Evolutionary conservation across 192 early-diverging fungal genomes (phyloP).

Genomic region (Rhizoclosmatium sp.): DNA sequence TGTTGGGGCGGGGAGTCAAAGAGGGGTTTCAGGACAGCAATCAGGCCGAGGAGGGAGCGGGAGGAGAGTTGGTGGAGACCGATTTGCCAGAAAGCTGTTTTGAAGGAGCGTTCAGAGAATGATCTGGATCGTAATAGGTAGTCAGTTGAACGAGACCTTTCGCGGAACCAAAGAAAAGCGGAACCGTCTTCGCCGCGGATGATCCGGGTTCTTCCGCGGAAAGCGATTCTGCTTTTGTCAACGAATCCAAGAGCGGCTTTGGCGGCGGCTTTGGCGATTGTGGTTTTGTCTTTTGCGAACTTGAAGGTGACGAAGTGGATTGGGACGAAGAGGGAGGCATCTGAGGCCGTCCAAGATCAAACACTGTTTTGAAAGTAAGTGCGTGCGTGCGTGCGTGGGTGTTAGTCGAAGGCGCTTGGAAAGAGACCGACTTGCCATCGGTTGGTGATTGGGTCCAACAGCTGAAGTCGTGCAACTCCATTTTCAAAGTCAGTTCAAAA

Average conservation of each 20-base stretch:
- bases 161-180: constrained; percentile 13
- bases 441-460: too few relatives aligned
- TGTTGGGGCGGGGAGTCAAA: not conserved
- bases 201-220: not conserved
- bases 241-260: constrained; percentile 6
- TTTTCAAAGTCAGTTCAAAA: not conserved
- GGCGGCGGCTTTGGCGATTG: not conserved
- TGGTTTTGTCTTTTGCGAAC: too few relatives aligned
- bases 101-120: not conserved
- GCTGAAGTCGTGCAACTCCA: too few relatives aligned
- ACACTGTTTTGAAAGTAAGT: too few relatives aligned
- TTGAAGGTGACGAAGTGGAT: too few relatives aligned
- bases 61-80: not conserved
- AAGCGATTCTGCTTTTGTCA: not conserved
- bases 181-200: not conserved
- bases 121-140: not conserved
- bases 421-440: too few relatives aligned
- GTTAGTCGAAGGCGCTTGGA: too few relatives aligned
- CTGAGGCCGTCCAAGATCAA: too few relatives aligned
- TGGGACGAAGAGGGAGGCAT: too few relatives aligned
- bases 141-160: constrained; percentile 2
- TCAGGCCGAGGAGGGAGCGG: not conserved
- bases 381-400: too few relatives aligned
- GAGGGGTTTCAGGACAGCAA: not conserved
- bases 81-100: constrained; percentile 25